Base-by-base conservation (phyloP, 768 basidiomycete species). In the Chiua virens region DNA sequence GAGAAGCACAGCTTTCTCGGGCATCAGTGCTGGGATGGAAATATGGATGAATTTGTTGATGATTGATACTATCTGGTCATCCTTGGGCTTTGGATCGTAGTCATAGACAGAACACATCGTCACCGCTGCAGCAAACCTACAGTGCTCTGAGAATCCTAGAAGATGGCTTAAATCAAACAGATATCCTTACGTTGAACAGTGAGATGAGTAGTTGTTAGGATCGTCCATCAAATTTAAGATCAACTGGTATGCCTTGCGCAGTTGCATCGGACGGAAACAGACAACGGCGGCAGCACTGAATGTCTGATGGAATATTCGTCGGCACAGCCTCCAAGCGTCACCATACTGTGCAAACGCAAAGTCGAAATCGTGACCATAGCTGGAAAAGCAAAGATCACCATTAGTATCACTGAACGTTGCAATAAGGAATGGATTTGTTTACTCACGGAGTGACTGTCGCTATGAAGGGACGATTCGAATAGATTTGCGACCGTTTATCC, bases 381-480 rank as follows among this genome's bases (percentile, higher is more conserved):
- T 64, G 9, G 14, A 41, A 35, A 30, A 6, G 7, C 1, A 15
- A 10, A 14, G 13, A 20, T 42, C 23, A 34, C 5, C 10, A 2
- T 41, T 22, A 18, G 2, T 9, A 30, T 3, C 0, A 51, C 22
- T 3, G n/a, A 9, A 2, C 0, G 10, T 37, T 15, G n/a, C 5
- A 18, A n/a, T 30, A 10, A 21, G 22, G n/a, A 18, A 18, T 1
- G n/a, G 17, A 36, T 43, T 11, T n/a, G n/a, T n/a, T n/a, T 27
- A 52, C 59, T 60, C 47, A 63, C 59, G 52, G 51, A 21, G 44
- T 20, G 15, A 54, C n/a, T 22, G 53, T 56, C 0, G 61, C 57
- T 36, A 66, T 47, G 41, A 44, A 45, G 2, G 83, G 82, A 7
- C 82, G 75, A 62, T 78, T 74, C 9, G 80, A 80, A 55, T 81